Evolutionary conservation across 2,329 filamentous ascomycete species (phyloP).

Genomic region (Aspergillus jensenii): DNA sequence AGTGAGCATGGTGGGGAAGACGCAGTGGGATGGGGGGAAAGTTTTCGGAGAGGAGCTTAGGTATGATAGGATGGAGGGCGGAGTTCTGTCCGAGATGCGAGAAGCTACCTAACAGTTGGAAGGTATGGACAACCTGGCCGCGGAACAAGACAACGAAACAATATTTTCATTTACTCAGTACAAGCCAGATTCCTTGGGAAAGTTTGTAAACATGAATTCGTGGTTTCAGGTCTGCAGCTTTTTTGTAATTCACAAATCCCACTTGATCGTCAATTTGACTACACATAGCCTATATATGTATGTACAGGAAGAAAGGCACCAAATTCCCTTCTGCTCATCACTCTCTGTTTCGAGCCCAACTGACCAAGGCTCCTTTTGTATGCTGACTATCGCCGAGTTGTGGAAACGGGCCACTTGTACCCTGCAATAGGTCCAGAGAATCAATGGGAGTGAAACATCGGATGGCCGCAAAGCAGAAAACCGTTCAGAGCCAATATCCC

Average conservation of each 20-base stretch:
- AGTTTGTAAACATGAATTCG: neutral
- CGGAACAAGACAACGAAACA: neutral
- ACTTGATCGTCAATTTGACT: slow-evolving; percentile 14
- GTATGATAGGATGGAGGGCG: neutral
- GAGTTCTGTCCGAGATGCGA: neutral
- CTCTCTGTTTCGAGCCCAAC: neutral
- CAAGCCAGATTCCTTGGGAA: neutral
- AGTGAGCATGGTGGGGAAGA: slow-evolving; percentile 10
- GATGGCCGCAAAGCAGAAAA: neutral
- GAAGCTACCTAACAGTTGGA: too few species aligned
- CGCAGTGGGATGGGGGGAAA: neutral
- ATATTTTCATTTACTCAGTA: neutral
- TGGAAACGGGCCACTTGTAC: neutral
- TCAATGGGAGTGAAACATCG: neutral
- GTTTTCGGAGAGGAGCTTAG: neutral
- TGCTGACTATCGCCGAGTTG: neutral
- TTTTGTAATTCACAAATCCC: neutral
- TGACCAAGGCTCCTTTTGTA: neutral
- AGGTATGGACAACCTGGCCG: neutral
- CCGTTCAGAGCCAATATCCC: neutral
- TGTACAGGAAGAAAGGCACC: slow-evolving; percentile 18
- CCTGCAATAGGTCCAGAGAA: slow-evolving; percentile 1
- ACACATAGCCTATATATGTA: slow-evolving; percentile 19
- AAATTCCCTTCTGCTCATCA: neutral
- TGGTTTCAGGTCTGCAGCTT: neutral